Evolutionary conservation across 176 grass and related monocot genomes (phyloP).

Genomic region (Elaeis guineensis): DNA sequence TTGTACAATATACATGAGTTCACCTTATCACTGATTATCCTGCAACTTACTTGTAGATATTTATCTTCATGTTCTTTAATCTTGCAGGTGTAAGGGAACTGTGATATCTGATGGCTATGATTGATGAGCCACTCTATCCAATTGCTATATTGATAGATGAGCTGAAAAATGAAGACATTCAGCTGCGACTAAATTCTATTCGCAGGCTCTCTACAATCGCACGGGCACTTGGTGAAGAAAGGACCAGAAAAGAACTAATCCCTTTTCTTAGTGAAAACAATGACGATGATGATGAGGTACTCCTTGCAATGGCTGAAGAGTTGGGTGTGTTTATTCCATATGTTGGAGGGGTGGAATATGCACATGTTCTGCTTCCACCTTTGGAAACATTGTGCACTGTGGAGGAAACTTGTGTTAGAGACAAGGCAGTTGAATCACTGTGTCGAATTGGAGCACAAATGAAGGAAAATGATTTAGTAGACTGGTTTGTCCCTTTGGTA

Average conservation of each 20-base stretch:
- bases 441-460: constrained; percentile 89
- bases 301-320: constrained; percentile 95
- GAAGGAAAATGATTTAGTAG: constrained; percentile 78
- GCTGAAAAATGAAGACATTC: constrained; percentile 95
- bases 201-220: constrained; percentile 88
- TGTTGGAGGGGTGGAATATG: constrained; percentile 84
- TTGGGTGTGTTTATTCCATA: constrained; percentile 93
- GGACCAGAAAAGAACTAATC: constrained; percentile 88
- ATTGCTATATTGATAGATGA: constrained; percentile 91
- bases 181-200: constrained; percentile 84
- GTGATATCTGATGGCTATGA: constrained; percentile 53
- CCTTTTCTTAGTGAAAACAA: constrained; percentile 97
- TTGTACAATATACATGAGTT: too few relatives aligned
- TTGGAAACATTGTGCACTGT: constrained; percentile 82
- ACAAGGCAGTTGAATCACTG: constrained; percentile 86
- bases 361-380: constrained; percentile 72
- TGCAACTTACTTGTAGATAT: too few relatives aligned
- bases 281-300: constrained; percentile 95
- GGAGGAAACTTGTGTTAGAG: constrained; percentile 91
- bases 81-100: constrained; percentile 16
- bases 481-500: constrained; percentile 60
- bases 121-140: constrained; percentile 83
- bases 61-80: neutral
- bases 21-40: too few relatives aligned
- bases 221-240: constrained; percentile 82